Conservation (phyloP, 2,329 filamentous ascomycete species). For the Pseudogymnoascus sp. region DNA sequence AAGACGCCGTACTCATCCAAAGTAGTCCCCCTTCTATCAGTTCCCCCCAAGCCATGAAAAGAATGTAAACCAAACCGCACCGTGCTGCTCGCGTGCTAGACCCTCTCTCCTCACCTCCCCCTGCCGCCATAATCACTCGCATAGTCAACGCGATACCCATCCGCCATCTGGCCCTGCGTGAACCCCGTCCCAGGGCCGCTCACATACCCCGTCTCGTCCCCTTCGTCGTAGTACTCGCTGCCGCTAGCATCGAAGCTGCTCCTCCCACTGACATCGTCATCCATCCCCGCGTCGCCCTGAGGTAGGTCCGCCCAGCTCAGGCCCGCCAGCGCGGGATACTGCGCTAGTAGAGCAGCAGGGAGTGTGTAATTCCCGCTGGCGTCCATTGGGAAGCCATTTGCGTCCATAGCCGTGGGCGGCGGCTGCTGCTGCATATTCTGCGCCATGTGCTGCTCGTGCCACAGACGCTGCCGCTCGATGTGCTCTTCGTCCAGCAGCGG, state of each 20-base stretch:
- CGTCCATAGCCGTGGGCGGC: slow-evolving; percentile 52
- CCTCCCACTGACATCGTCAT: slow-evolving; percentile 68
- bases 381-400: slow-evolving; percentile 51
- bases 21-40: background rate
- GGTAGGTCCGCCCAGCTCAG: slow-evolving; percentile 78
- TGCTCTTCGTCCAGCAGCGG: slow-evolving; percentile 95
- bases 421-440: slow-evolving; percentile 56
- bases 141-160: slow-evolving; percentile 24
- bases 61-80: slow-evolving; percentile 7
- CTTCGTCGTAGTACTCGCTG: slow-evolving; percentile 60
- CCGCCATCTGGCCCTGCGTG: slow-evolving; percentile 21
- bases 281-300: slow-evolving; percentile 50
- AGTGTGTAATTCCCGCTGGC: slow-evolving; percentile 54
- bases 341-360: slow-evolving; percentile 79
- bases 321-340: slow-evolving; percentile 87
- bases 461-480: slow-evolving; percentile 65
- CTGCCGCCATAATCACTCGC: slow-evolving; percentile 26
- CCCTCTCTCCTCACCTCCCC: slow-evolving; percentile 14
- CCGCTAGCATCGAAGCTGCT: slow-evolving; percentile 75
- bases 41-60: background rate
- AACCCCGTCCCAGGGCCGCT: slow-evolving; percentile 32
- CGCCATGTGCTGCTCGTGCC: slow-evolving; percentile 61
- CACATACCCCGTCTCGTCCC: slow-evolving; percentile 61
- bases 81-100: background rate
- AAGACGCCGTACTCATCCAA: background rate